Conservation (phyloP, 2,329 filamentous ascomycete species). For the Rasamsonia emersonii region DNA sequence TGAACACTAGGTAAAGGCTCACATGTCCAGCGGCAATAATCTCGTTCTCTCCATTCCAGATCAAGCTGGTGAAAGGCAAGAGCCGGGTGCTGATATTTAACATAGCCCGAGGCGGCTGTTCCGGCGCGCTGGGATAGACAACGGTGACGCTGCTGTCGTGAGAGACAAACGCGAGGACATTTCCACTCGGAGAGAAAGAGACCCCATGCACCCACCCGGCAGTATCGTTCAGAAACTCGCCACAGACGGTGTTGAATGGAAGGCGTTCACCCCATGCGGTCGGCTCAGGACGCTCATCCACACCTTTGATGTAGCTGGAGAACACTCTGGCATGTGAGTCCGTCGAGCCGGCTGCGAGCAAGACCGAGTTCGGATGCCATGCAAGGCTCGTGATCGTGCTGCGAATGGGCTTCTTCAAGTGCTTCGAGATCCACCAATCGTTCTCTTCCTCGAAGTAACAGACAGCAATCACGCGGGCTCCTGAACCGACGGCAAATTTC, state of each 20-base stretch:
- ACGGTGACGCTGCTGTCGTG: constrained; percentile 97
- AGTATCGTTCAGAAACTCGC: constrained; percentile 91
- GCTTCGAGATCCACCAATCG: constrained; percentile 99
- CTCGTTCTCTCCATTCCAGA: constrained; percentile 87
- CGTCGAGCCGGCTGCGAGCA: constrained; percentile 90
- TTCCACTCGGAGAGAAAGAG: constrained; percentile 82
- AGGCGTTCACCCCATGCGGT: constrained; percentile 90
- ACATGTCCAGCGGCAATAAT: constrained; percentile 91
- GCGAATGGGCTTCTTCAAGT: constrained; percentile 96
- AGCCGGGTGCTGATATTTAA: constrained; percentile 83
- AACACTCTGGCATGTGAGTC: constrained; percentile 94
- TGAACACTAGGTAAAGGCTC: constrained; percentile 16
- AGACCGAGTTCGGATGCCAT: constrained; percentile 96
- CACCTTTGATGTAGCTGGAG: constrained; percentile 91
- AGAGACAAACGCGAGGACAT: constrained; percentile 86
- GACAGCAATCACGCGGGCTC: constrained; percentile 87
- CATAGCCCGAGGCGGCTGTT: constrained; percentile 84
- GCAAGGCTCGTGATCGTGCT: constrained; percentile 91
- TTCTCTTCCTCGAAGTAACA: constrained; percentile 99
- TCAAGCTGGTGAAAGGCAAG: constrained; percentile 81
- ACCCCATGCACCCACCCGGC: constrained; percentile 95
- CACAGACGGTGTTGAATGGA: constrained; percentile 97
- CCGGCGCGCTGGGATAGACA: constrained; percentile 85
- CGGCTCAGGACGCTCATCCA: constrained; percentile 76
- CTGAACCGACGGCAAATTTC: constrained; percentile 96